Evolutionary conservation across 108 stramenopile genomes (phyloP).

Genomic region (Skeletonema grethae): DNA sequence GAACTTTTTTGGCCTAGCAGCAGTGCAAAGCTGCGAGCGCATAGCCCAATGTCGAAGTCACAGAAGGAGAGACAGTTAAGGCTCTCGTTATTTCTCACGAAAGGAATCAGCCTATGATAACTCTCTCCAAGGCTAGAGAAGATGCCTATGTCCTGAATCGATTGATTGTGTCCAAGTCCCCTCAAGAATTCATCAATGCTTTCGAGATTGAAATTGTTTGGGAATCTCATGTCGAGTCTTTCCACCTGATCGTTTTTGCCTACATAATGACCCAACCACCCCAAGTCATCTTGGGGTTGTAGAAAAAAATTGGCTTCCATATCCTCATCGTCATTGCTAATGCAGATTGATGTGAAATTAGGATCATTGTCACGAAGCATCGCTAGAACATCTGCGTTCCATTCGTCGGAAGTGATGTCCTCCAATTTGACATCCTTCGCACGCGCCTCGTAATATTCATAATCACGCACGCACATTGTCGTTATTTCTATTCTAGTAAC

Average conservation of each 20-base stretch:
- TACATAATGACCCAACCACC: neutral
- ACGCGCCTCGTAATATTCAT: neutral
- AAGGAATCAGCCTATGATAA: neutral
- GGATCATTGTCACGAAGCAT: neutral
- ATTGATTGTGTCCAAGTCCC: neutral
- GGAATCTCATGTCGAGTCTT: no score
- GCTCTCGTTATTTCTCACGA: neutral
- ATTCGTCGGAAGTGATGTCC: neutral
- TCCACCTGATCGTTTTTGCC: neutral
- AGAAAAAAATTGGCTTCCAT: no score
- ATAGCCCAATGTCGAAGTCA: neutral
- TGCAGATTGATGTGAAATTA: no score
- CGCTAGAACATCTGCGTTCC: neutral
- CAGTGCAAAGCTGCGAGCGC: neutral
- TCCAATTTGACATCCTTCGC: neutral
- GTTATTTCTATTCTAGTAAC: neutral
- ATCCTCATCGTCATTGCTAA: no score
- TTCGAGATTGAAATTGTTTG: no score
- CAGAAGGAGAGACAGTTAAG: neutral
- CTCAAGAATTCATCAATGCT: neutral
- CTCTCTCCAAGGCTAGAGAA: neutral
- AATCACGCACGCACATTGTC: neutral
- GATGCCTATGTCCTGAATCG: neutral
- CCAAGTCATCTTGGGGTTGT: no score
- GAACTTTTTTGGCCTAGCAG: neutral